Conservation (phyloP, 2,329 filamentous ascomycete genomes). For the Sporothrix brasiliensis region DNA sequence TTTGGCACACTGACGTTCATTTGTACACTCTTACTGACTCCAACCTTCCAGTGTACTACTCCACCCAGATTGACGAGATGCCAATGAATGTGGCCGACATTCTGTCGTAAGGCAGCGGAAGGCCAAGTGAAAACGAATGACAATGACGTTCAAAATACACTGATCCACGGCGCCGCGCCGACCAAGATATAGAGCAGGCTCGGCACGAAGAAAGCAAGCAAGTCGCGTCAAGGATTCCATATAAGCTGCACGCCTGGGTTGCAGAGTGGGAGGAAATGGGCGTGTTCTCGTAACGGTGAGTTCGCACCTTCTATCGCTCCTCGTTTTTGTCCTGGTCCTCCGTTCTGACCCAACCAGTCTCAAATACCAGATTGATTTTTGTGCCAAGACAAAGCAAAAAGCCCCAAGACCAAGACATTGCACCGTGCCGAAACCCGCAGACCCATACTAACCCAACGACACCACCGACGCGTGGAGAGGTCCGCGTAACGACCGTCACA, state of each 20-base stretch:
- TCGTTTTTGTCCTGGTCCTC: background rate
- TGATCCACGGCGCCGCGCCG: background rate
- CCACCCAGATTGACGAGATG: slow-evolving; percentile 97
- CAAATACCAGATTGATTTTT: slow-evolving; percentile 29
- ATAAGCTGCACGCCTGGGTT: slow-evolving; percentile 15
- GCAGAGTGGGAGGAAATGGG: slow-evolving; percentile 36
- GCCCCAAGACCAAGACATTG: background rate
- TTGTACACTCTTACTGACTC: too few species aligned
- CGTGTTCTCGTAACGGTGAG: slow-evolving; percentile 30
- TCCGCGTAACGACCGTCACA: background rate
- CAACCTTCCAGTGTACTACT: slow-evolving; percentile 73
- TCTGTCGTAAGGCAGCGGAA: slow-evolving; percentile 41
- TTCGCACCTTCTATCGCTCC: background rate
- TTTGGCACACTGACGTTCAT: too few species aligned
- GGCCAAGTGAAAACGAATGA: background rate
- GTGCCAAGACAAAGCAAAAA: background rate
- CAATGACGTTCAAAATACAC: background rate
- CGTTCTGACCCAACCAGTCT: slow-evolving; percentile 14
- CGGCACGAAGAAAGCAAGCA: background rate
- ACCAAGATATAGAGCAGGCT: background rate
- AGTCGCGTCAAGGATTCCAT: background rate
- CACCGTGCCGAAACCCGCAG: slow-evolving; percentile 15
- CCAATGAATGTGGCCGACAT: slow-evolving; percentile 86
- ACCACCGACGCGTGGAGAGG: background rate
- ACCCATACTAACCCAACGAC: background rate